Evolutionary conservation across 2,329 filamentous ascomycete species (phyloP), one percentile per base, ranked within the genome.

Genomic region (Microcyclosporella mali): DNA sequence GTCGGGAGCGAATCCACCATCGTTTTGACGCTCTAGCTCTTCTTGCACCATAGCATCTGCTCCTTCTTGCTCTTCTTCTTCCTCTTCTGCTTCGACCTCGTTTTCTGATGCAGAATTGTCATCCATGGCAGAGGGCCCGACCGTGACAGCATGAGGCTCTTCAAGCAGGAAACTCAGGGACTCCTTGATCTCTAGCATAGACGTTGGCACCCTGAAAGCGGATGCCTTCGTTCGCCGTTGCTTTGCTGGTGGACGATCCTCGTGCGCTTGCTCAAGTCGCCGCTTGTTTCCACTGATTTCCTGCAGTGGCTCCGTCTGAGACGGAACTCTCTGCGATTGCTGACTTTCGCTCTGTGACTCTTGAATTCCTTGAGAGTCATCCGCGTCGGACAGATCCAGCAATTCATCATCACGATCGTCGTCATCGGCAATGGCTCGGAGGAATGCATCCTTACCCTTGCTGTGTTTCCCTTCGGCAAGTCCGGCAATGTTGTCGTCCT

Each of bases 401-500:
- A 84, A 77, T 41, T 88, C 84, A 41, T 92, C 74, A 12, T 75
- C 72, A 3, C 55, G 73, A 16, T 74, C 72, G n/a, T 59, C 56
- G 45, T 82, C 84, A 37, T 78, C 78, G 60, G 95, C 88, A 40
- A 98, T 85, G 6, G 88, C 88, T 51, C 81, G 82, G 55, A 98
- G 75, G 69, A 98, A 98, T 0, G 92, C 92, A 48, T 84, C 77
- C 61, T 88, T 90, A 61, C 58, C 59, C 37, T 90, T 27, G 87
- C 88, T 66, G 16, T 51, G 51, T 47, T 56, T 62, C 9, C 62
- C 62, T 36, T 61, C 54, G 51, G 60, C 61, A 50, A 97, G 87
- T 65, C 90, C 89, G 60, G 85, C 87, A 55, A 98, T 80, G 29
- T 88, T 87, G 64, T 95, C 89, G 58, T 97, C 89, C 17, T 85